Conservation (phyloP, 2,329 filamentous ascomycete genomes). For the Trichoderma koningiopsis region DNA sequence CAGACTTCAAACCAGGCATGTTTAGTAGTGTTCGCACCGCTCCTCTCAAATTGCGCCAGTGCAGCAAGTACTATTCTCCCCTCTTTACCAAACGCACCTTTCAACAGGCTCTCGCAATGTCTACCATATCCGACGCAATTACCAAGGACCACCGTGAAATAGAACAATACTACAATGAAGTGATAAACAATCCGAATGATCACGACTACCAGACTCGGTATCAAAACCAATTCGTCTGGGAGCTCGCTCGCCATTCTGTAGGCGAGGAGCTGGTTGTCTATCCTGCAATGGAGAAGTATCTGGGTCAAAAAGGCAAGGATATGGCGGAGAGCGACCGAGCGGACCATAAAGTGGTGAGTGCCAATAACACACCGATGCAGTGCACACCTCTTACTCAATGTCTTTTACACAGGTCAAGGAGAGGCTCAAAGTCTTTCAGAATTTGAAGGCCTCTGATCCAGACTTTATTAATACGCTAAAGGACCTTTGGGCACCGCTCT, state of each 20-base stretch:
- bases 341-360: neutral
- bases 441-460: neutral
- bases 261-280: conserved; percentile 48
- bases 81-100: neutral
- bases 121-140: conserved; percentile 34
- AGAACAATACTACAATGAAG: conserved; percentile 45
- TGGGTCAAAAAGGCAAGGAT: neutral
- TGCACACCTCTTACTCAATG: no score
- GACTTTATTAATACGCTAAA: neutral
- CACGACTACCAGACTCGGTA: conserved; percentile 44
- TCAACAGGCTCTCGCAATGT: conserved; percentile 29
- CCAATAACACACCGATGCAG: no score
- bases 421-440: neutral
- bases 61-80: neutral
- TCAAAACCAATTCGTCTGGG: conserved; percentile 53
- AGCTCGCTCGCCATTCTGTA: conserved; percentile 52
- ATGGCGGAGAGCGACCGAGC: neutral
- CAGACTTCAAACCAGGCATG: neutral
- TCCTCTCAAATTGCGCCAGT: neutral
- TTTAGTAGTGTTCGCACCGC: neutral
- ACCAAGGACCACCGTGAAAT: conserved; percentile 38
- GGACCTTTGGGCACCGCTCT: neutral
- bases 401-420: neutral
- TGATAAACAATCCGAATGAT: conserved; percentile 40
- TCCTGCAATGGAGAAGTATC: neutral